phyloP scores from a whole-genome alignment of 306 rosid species.

The Vicia villosa region DNA sequence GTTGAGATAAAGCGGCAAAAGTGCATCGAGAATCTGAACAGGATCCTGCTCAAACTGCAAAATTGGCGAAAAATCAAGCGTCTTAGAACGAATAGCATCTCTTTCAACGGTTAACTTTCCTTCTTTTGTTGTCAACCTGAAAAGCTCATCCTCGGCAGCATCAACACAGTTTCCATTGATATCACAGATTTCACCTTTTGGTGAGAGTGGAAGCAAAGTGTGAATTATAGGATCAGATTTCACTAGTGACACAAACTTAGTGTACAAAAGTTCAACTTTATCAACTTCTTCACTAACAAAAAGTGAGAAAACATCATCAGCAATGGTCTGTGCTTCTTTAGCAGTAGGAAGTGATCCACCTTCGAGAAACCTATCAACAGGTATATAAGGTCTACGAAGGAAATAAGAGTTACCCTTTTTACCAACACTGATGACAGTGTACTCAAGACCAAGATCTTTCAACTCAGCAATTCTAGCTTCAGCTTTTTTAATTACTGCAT shows the following conservation, averaged over 20 bases:
- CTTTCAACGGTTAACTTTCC: constrained; percentile 85
- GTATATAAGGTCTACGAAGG: constrained; percentile 75
- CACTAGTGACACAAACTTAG: constrained; percentile 81
- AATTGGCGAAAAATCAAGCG: constrained; percentile 62
- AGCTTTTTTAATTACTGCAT: constrained; percentile 63
- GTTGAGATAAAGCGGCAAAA: constrained; percentile 80
- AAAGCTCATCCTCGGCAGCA: constrained; percentile 87
- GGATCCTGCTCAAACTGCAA: constrained; percentile 94
- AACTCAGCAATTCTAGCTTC: constrained; percentile 65
- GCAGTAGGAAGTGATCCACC: constrained; percentile 72
- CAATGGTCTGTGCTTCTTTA: constrained; percentile 91
- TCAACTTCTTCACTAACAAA: constrained; percentile 87
- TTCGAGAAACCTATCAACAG: constrained; percentile 74
- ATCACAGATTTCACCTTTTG: constrained; percentile 90
- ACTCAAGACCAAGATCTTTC: constrained; percentile 65
- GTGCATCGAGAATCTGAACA: constrained; percentile 88
- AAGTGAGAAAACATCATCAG: constrained; percentile 84
- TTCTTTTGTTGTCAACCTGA: constrained; percentile 82
- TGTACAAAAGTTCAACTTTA: constrained; percentile 83
- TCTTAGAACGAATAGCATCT: constrained; percentile 55
- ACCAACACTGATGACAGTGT: constrained; percentile 74
- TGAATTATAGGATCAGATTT: constrained; percentile 79
- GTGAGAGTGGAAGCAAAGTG: constrained; percentile 87
- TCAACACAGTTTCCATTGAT: constrained; percentile 79
- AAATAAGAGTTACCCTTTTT: constrained; percentile 85